A percentile compares a stretch with the other conserved stretches of the same genome.
Conservation (phyloP, 768 basidiomycete genomes). For the Ramaria sp. region DNA sequence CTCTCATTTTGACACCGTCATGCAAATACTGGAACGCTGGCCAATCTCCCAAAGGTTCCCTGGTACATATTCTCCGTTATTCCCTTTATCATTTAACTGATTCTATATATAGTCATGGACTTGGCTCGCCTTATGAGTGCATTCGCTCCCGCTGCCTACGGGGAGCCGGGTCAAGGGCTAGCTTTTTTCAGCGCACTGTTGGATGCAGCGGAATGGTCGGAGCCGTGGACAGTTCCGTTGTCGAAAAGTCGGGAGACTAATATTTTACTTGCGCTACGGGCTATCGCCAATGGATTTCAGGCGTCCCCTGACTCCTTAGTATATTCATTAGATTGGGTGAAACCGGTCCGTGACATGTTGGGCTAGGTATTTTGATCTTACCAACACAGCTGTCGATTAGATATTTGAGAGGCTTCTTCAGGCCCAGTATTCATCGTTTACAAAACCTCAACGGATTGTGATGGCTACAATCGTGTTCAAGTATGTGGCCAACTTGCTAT, state of each 20-base stretch:
- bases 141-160: conserved; percentile 44
- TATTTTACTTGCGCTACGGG: conserved; percentile 65
- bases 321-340: background rate
- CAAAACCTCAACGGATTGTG: conserved; percentile 65
- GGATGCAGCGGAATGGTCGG: conserved; percentile 54
- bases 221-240: conserved; percentile 42
- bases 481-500: conserved; percentile 34
- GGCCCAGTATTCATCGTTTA: conserved; percentile 41
- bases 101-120: conserved; percentile 57
- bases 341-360: background rate
- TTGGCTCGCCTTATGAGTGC: conserved; percentile 67
- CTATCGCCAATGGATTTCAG: conserved; percentile 69
- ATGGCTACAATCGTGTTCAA: conserved; percentile 81
- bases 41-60: conserved; percentile 64
- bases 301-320: conserved; percentile 21
- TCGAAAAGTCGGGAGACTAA: conserved; percentile 78
- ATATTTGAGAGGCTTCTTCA: conserved; percentile 43
- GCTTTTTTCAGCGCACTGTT: conserved; percentile 54
- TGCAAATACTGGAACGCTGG: conserved; percentile 63
- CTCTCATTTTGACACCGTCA: conserved; percentile 50
- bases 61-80: conserved; percentile 26
- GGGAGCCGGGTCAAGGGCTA: conserved; percentile 30
- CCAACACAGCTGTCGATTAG: conserved; percentile 24
- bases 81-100: background rate
- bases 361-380: conserved; percentile 6